Conservation (phyloP, 2,329 filamentous ascomycete species). For the Onygenales sp. region DNA sequence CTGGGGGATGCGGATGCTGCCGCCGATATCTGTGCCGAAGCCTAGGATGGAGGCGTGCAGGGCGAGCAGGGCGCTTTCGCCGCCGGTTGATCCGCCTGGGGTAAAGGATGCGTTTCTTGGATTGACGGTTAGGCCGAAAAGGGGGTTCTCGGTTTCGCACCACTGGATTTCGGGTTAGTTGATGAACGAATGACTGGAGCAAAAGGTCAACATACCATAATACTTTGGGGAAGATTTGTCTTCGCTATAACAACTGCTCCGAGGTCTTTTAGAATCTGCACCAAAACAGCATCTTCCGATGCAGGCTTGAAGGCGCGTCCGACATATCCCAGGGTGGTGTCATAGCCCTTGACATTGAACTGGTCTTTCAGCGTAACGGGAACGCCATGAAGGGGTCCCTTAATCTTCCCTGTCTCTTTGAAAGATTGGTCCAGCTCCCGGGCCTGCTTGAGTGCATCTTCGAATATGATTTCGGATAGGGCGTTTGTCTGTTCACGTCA, state of each 20-base stretch:
- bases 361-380: slow-evolving; percentile 22
- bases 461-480: slow-evolving; percentile 20
- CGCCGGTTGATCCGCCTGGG: slow-evolving; percentile 57
- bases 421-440: slow-evolving; percentile 26
- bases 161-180: slow-evolving; percentile 24
- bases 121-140: slow-evolving; percentile 52
- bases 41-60: slow-evolving; percentile 52
- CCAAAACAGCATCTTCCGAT: slow-evolving; percentile 4
- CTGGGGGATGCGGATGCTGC: slow-evolving; percentile 38
- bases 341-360: slow-evolving; percentile 11
- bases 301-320: slow-evolving; percentile 7
- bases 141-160: slow-evolving; percentile 47
- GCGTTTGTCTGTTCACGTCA: slow-evolving; percentile 10
- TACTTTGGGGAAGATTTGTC: slow-evolving; percentile 51
- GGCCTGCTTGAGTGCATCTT: slow-evolving; percentile 16
- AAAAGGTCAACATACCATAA: slow-evolving; percentile 40
- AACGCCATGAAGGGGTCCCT: slow-evolving; percentile 23
- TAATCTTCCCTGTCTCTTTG: slow-evolving; percentile 23
- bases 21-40: slow-evolving; percentile 55
- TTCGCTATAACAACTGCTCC: slow-evolving; percentile 50
- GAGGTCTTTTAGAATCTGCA: slow-evolving; percentile 9
- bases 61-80: slow-evolving; percentile 54
- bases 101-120: slow-evolving; percentile 55
- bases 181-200: background rate
- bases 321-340: slow-evolving; percentile 13